These are phyloP conservation scores for Leccinum subrobustum DNA, from an alignment of 1,284 basidiomycete species.

Conservation along the genomic window DNA sequence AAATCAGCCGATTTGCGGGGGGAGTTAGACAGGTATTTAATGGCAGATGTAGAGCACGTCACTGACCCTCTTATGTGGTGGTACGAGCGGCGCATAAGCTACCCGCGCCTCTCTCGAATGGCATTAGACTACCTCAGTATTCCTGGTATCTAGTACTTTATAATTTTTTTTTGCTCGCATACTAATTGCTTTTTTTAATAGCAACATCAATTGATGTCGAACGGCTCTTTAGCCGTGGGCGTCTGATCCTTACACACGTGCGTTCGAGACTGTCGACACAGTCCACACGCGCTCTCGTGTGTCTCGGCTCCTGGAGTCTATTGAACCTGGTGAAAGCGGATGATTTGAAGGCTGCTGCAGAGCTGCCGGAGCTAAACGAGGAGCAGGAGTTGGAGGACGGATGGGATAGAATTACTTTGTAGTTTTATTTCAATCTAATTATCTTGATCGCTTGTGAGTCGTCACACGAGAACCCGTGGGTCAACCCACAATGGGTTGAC, in stretches of 20 bases:
- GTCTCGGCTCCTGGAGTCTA: background rate
- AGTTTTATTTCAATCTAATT: too few species aligned
- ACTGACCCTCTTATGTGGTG: background rate
- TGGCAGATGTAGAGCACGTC: slow-evolving; percentile 1
- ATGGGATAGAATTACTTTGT: background rate
- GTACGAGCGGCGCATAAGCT: background rate
- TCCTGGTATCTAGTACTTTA: background rate
- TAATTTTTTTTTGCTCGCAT: too few species aligned
- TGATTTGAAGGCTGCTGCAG: background rate
- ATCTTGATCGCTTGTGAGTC: too few species aligned
- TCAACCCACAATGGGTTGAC: too few species aligned
- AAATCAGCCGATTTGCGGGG: background rate
- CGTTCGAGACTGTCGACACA: too few species aligned
- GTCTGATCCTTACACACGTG: too few species aligned
- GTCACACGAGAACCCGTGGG: too few species aligned
- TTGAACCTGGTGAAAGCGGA: background rate
- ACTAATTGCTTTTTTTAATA: too few species aligned
- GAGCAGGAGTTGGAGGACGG: background rate
- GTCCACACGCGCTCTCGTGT: too few species aligned
- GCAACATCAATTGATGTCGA: too few species aligned
- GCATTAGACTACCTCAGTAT: background rate
- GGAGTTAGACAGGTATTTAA: background rate
- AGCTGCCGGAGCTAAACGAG: background rate
- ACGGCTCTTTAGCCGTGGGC: too few species aligned
- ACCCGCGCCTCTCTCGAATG: background rate